These are phyloP conservation scores for Pyrenochaeta sp. DNA, from an alignment of 2,329 filamentous ascomycete species.

Conservation along the genomic window DNA sequence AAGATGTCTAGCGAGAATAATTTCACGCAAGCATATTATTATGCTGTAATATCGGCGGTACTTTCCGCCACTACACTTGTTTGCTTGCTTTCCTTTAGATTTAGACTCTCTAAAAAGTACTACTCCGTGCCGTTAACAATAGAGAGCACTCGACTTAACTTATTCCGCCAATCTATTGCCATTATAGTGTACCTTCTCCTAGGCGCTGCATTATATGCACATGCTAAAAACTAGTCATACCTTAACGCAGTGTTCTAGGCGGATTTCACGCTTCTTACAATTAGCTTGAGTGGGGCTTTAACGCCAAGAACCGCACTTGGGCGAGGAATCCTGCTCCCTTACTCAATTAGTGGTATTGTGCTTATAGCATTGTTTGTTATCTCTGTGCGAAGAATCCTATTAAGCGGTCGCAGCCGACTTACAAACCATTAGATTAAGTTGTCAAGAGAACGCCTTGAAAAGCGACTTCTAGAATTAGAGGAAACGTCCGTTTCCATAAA, in stretches of 20 bases:
- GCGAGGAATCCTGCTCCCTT: not conserved
- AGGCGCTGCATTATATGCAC: not conserved
- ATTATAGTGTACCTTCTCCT: not conserved
- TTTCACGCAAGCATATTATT: not conserved
- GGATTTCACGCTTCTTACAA: not conserved
- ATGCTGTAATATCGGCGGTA: not conserved
- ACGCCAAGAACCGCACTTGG: not conserved
- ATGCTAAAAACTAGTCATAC: not conserved
- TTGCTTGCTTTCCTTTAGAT: not conserved
- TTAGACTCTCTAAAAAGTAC: not conserved
- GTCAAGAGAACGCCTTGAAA: not conserved
- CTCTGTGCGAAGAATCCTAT: not conserved
- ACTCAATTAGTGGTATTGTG: not conserved
- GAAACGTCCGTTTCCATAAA: not conserved
- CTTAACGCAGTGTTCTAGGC: not conserved
- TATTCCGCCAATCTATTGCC: not conserved
- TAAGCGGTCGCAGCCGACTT: not conserved
- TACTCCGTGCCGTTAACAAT: not conserved
- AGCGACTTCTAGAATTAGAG: not conserved
- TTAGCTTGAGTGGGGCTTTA: not conserved
- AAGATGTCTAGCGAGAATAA: not conserved
- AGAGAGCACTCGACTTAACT: not conserved
- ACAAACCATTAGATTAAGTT: not conserved
- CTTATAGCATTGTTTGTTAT: not conserved
- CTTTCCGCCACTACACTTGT: not conserved